These are phyloP conservation scores for Xylaria bambusicola DNA, from an alignment of 495 filamentous ascomycete genomes.

Conservation along the genomic window DNA sequence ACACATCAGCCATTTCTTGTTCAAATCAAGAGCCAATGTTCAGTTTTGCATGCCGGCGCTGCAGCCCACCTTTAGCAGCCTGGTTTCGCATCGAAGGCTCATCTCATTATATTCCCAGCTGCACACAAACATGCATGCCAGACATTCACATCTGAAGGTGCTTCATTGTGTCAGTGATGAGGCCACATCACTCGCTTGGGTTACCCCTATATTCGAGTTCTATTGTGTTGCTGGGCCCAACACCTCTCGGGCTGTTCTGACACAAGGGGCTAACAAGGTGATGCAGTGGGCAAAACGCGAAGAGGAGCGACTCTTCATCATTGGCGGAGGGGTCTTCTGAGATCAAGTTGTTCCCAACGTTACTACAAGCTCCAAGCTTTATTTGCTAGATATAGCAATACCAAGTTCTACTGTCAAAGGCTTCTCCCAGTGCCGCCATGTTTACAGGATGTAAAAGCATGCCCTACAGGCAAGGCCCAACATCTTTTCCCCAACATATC, in stretches of 20 bases:
- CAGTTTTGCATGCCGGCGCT: slow-evolving; percentile 92
- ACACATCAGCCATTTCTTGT: slow-evolving; percentile 85
- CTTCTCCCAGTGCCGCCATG: too few relatives aligned
- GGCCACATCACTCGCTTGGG: slow-evolving; percentile 81
- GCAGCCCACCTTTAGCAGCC: slow-evolving; percentile 65
- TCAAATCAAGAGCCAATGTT: slow-evolving; percentile 89
- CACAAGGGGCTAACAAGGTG: slow-evolving; percentile 82
- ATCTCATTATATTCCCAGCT: slow-evolving; percentile 83
- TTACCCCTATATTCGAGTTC: slow-evolving; percentile 85
- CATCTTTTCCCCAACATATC: too few relatives aligned
- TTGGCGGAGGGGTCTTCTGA: slow-evolving; percentile 78
- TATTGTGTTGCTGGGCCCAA: slow-evolving; percentile 89
- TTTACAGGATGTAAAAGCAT: too few relatives aligned
- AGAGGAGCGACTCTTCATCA: slow-evolving; percentile 92
- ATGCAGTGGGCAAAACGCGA: slow-evolving; percentile 87
- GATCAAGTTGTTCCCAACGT: background rate
- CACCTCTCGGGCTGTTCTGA: slow-evolving; percentile 73
- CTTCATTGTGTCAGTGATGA: slow-evolving; percentile 74
- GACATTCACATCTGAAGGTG: slow-evolving; percentile 79
- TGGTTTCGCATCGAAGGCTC: slow-evolving; percentile 69
- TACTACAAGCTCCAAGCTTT: background rate
- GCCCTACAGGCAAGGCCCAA: too few relatives aligned
- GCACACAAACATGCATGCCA: slow-evolving; percentile 80
- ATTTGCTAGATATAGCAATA: background rate
- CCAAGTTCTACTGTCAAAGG: background rate